Base-by-base conservation (phyloP, 2,329 filamentous ascomycete genomes). In the Penicillium sclerotigenum region DNA sequence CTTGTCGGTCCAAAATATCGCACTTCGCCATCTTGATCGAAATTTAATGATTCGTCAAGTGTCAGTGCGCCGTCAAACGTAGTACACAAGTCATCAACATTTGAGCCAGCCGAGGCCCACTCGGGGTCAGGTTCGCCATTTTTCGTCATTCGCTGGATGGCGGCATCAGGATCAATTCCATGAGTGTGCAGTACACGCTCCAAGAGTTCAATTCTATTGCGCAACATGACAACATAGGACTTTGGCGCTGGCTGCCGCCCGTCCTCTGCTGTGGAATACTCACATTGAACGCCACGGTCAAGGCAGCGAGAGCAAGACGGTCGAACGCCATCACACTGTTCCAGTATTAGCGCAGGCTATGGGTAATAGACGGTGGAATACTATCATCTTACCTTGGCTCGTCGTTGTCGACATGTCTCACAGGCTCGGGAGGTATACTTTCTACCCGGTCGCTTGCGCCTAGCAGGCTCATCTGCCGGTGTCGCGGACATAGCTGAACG, bases 1-100 rank as follows among this genome's bases (percentile, higher is more conserved):
- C 73, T 76, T 0, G 72, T 68, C 1, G 70, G 65, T 0, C 73
- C 73, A 54, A 74, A 75, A 47, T 73, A 76, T 1, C 69, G 60
- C 43, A 68, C 63, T 47, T 75, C 72, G 0, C 66, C 66, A 36
- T 74, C 71, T 24, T 65, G 65, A 22, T 75, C 71, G 26, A 71
- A 73, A 36, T 73, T 72, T 28, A 72, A 56, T 6, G 70, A 67
- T 37, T 73, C 72, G n/a, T 74, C 72, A 0, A 74, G 43, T 16
- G 68, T 70, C 1, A 75, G 58, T 4, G 68, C 62, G 0, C 72
- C 72, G 37, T 73, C 68, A 46, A 72, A 68, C 3, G 61, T 62
- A 2, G 61, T 51, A 24, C 55, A 65, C 11, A 69, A 9, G n/a
- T 66, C 60, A 31, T 65, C 60, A 40, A 64, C 46, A 26, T 52